Base-by-base conservation (phyloP, 257 asterid genomes). In the Solanum chiquidenum region DNA sequence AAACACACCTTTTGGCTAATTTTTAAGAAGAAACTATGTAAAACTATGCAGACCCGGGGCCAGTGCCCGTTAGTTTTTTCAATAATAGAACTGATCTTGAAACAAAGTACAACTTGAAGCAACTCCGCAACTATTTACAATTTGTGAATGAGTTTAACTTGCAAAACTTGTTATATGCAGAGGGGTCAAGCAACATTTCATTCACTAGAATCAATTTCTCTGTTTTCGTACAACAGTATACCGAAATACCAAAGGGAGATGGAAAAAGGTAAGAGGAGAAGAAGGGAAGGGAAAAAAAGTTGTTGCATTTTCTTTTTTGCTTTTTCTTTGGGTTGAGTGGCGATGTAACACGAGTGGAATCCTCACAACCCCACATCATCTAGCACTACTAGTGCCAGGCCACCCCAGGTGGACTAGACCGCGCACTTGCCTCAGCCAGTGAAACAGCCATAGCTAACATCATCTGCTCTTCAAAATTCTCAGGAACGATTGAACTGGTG, bases 401-500 rank as follows among this genome's bases (percentile, higher is more conserved):
- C 74, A 95, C 95, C 62, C 96, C 98, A 0, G 95, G 93, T n/a
- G 95, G 84, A 88, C 33, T 93, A 52, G 91, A 91, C 89, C 95
- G 91, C 13, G 92, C 90, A 35, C 93, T 93, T 91, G 98, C 97
- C 92, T 97, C 99, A 10, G 98, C 98, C 88, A 97, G 91, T 27
- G 99, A 97, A 85, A 97, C 98, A 74, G 98, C 98, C 98, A 97
- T 97, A 55, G 94, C 94, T 37, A 92, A 86, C 94, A 92, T 92
- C 92, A 92, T 89, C 92, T 97, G 99, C 92, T 97, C 99, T 94
- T 97, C 99, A 87, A 92, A 95, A 85, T 92, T 95, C 94, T 97
- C 99, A 0, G 99, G 98, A 68, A 93, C 88, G 31, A 95, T 89
- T 6, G 95, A 82, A 68, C 94, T 93, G 3, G 83, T 69, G 52